These are phyloP conservation scores for Malus hybrid DNA, from an alignment of 331 rosid genomes.

Conservation along the genomic window DNA sequence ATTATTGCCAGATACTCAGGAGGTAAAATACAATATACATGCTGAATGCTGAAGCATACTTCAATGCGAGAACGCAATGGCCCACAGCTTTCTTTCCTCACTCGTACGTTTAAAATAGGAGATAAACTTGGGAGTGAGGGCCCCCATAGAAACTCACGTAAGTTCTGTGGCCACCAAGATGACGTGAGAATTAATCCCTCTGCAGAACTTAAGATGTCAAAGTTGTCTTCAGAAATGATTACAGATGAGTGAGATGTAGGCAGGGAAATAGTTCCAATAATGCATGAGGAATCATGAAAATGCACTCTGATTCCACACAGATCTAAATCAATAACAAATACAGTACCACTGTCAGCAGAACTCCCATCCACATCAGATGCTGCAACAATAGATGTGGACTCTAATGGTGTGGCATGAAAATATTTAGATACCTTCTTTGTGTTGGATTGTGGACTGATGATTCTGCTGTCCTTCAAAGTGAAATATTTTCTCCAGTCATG, in stretches of 20 bases:
- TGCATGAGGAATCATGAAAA: constrained; percentile 82
- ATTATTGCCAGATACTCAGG: constrained; percentile 80
- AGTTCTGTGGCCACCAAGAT: constrained; percentile 53
- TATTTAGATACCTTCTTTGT: constrained; percentile 19
- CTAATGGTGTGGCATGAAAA: constrained; percentile 24
- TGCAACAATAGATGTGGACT: constrained; percentile 22
- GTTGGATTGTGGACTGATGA: constrained; percentile 25
- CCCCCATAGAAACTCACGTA: constrained; percentile 79
- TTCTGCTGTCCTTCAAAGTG: constrained; percentile 38
- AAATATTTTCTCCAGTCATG: constrained; percentile 75
- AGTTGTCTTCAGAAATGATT: constrained; percentile 39
- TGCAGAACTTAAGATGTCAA: constrained; percentile 54
- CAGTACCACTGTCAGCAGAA: constrained; percentile 17
- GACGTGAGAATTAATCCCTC: constrained; percentile 76
- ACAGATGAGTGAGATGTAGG: constrained; percentile 53
- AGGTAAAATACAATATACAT: constrained; percentile 80
- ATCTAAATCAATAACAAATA: constrained; percentile 40
- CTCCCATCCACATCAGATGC: constrained; percentile 25
- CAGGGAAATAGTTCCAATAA: constrained; percentile 53
- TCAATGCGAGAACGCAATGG: constrained; percentile 40
- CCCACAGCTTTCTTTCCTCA: constrained; percentile 34
- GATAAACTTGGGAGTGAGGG: constrained; percentile 56
- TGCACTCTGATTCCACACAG: constrained; percentile 49
- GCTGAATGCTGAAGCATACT: constrained; percentile 62
- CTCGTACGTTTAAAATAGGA: constrained; percentile 70